Conservation (phyloP, 1,139 yeast species). For the Candida gigantensis region DNA sequence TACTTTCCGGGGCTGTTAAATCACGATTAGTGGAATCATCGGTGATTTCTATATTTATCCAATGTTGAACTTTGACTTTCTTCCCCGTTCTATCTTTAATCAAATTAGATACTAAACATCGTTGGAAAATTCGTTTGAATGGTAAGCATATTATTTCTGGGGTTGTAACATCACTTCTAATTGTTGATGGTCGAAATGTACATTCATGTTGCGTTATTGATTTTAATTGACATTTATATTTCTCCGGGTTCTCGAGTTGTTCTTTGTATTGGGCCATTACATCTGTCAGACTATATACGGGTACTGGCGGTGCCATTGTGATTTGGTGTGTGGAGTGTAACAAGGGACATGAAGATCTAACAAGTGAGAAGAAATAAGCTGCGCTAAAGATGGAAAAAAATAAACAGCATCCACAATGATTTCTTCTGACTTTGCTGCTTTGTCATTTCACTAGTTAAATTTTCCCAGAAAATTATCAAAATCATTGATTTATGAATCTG, state of each 20-base stretch:
- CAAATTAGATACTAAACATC: conserved; percentile 38
- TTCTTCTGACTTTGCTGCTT: too few species aligned
- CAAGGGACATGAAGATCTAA: too few species aligned
- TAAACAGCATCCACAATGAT: too few species aligned
- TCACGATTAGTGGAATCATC: conserved; percentile 35
- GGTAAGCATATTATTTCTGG: conserved; percentile 54
- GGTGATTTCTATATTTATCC: conserved; percentile 51
- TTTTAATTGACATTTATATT: conserved; percentile 43
- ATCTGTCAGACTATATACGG: conserved; percentile 37
- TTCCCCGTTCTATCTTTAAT: conserved; percentile 25
- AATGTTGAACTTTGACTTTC: conserved; percentile 26
- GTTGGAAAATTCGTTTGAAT: conserved; percentile 52
- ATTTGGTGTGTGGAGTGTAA: too few species aligned
- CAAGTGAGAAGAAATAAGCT: too few species aligned
- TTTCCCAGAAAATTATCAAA: too few species aligned
- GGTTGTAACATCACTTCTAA: conserved; percentile 20
- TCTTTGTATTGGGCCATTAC: conserved; percentile 27
- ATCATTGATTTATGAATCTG: too few species aligned
- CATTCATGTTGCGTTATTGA: conserved; percentile 54
- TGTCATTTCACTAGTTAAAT: too few species aligned
- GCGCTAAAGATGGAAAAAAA: neutral
- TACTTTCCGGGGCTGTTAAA: conserved; percentile 23
- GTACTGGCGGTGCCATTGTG: conserved; percentile 51
- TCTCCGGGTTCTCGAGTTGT: conserved; percentile 32
- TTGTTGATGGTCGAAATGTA: conserved; percentile 30